These are phyloP conservation scores for Hygrophorus russula DNA, from an alignment of 768 basidiomycete species.

Conservation along the genomic window DNA sequence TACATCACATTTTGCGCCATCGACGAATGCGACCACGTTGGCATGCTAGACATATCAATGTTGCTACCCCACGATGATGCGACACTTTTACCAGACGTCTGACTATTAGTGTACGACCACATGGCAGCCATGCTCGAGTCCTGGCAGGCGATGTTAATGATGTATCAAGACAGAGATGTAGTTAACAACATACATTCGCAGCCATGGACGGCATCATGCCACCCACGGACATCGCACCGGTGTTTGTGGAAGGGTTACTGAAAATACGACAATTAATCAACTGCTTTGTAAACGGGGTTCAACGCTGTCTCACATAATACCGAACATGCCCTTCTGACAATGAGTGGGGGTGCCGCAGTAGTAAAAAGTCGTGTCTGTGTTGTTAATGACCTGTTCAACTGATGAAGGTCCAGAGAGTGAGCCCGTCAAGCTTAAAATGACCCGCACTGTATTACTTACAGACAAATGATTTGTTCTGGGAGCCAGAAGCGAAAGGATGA, in stretches of 20 bases:
- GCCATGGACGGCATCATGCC: slow-evolving; percentile 40
- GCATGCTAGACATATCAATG: slow-evolving; percentile 47
- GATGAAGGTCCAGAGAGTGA: slow-evolving; percentile 13
- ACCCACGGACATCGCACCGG: slow-evolving; percentile 34
- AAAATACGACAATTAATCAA: slow-evolving; percentile 7
- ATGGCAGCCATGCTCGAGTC: slow-evolving; percentile 48
- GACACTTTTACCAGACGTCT: slow-evolving; percentile 33
- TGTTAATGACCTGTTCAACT: slow-evolving; percentile 65
- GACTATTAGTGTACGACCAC: slow-evolving; percentile 34
- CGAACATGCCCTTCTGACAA: slow-evolving; percentile 81
- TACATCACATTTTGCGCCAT: slow-evolving; percentile 49
- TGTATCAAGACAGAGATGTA: neutral
- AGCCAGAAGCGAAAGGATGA: slow-evolving; percentile 52
- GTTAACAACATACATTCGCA: slow-evolving; percentile 27
- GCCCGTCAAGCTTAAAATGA: neutral
- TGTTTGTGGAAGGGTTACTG: slow-evolving; percentile 46
- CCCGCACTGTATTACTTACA: slow-evolving; percentile 29
- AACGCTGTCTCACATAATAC: slow-evolving; percentile 41
- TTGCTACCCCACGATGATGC: slow-evolving; percentile 52
- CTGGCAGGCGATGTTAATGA: slow-evolving; percentile 17
- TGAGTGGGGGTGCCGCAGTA: slow-evolving; percentile 63
- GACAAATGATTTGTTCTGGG: slow-evolving; percentile 49
- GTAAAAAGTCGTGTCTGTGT: slow-evolving; percentile 64
- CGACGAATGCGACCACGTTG: slow-evolving; percentile 37
- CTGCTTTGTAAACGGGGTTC: neutral